Conservation (phyloP, 2,329 filamentous ascomycete species). For the Drechmeria coniospora region DNA sequence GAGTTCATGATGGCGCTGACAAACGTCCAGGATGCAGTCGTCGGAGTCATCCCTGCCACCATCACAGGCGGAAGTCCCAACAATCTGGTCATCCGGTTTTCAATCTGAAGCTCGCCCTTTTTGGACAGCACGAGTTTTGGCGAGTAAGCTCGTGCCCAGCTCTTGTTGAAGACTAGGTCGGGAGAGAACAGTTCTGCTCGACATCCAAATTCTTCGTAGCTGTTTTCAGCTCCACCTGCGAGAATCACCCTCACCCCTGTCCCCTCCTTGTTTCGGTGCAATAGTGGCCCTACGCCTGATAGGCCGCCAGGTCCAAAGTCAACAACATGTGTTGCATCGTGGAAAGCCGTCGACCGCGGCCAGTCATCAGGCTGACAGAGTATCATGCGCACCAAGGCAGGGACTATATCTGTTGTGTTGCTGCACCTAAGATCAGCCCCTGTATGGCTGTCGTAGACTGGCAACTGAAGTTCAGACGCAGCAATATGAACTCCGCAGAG, state of each 20-base stretch:
- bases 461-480: constrained; percentile 59
- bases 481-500: constrained; percentile 71
- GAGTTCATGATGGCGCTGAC: constrained; percentile 87
- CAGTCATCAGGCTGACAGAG: constrained; percentile 89
- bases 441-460: constrained; percentile 81
- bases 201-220: constrained; percentile 82
- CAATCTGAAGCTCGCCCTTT: constrained; percentile 75
- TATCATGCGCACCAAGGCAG: constrained; percentile 78
- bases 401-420: constrained; percentile 65
- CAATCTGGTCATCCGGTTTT: constrained; percentile 89
- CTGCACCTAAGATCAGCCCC: constrained; percentile 67
- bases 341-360: constrained; percentile 88
- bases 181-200: constrained; percentile 96
- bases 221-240: constrained; percentile 79
- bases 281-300: constrained; percentile 87
- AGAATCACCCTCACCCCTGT: constrained; percentile 94
- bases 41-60: constrained; percentile 88
- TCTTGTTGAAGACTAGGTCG: constrained; percentile 84
- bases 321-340: constrained; percentile 79
- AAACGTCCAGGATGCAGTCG: constrained; percentile 81
- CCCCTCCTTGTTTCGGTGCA: constrained; percentile 97
- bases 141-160: constrained; percentile 96
- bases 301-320: constrained; percentile 97
- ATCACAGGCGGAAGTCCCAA: constrained; percentile 79
- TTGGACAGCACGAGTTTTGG: constrained; percentile 86